A percentile compares a stretch with the other conserved stretches of the same genome.
Evolutionary conservation across 2,329 filamentous ascomycete genomes (phyloP).

Genomic region (Emmonsiellopsis sp.): DNA sequence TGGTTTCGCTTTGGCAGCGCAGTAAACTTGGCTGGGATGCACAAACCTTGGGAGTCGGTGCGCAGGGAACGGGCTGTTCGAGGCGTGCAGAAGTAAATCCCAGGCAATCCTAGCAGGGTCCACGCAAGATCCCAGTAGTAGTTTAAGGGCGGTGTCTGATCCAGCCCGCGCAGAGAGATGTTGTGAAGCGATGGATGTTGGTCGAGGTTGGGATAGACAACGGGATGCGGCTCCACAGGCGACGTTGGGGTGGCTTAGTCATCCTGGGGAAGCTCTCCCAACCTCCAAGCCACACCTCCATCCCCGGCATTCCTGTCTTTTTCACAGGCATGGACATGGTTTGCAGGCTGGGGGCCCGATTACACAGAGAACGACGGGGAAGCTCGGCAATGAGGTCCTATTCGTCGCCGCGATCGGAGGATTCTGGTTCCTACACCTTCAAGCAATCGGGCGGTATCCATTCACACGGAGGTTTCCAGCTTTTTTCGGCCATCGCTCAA

Average conservation of each 20-base stretch:
- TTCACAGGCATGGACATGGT: too few relatives aligned
- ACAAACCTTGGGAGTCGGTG: background rate
- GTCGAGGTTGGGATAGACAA: background rate
- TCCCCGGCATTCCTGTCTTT: too few relatives aligned
- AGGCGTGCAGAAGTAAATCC: background rate
- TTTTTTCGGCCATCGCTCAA: background rate
- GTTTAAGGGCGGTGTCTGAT: background rate
- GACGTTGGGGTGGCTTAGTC: background rate
- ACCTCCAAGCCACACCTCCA: too few relatives aligned
- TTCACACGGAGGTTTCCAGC: background rate
- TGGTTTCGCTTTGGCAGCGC: background rate
- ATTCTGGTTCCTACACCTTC: background rate
- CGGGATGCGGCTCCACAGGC: background rate
- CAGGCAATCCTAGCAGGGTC: background rate
- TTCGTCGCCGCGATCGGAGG: background rate
- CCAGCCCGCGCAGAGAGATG: background rate
- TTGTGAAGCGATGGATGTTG: background rate
- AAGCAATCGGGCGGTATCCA: background rate
- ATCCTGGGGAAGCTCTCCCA: too few relatives aligned
- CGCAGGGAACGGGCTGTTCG: background rate
- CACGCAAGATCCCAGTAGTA: background rate
- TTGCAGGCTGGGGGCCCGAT: background rate
- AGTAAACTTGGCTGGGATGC: conserved; percentile 1
- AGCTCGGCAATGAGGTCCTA: background rate
- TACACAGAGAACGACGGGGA: background rate